Conservation (phyloP, 208 protist species). For the Tetramitus jugosus region DNA sequence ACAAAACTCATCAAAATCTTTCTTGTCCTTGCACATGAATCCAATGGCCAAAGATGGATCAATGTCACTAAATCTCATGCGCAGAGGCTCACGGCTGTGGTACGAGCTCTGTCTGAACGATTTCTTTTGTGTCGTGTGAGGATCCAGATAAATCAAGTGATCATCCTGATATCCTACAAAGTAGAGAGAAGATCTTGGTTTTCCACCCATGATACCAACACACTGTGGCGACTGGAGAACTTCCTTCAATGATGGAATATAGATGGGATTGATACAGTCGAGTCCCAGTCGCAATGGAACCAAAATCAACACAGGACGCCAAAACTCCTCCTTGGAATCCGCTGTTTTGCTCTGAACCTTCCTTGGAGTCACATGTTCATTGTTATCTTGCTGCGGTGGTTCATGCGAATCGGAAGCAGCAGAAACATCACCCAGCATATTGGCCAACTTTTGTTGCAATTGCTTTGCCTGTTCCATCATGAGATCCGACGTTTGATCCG, state of each 20-base stretch:
- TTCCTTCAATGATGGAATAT: slow-evolving; percentile 23
- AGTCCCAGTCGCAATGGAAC: slow-evolving; percentile 39
- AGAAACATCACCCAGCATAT: neutral
- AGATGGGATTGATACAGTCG: slow-evolving; percentile 31
- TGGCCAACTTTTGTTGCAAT: neutral
- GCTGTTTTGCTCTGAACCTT: too few relatives aligned
- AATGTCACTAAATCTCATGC: neutral
- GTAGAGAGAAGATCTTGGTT: slow-evolving; percentile 36
- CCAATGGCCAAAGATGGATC: slow-evolving; percentile 18
- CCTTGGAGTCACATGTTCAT: too few relatives aligned
- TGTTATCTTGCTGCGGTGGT: neutral
- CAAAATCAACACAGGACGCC: slow-evolving; percentile 37
- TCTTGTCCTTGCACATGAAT: neutral
- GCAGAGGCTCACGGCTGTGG: neutral
- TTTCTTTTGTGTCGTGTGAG: neutral
- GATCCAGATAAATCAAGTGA: slow-evolving; percentile 22
- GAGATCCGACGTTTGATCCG: neutral
- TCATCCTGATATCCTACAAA: slow-evolving; percentile 41
- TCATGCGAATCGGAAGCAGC: neutral
- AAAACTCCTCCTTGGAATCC: slow-evolving; percentile 2
- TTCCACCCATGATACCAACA: slow-evolving; percentile 40
- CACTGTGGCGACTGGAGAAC: slow-evolving; percentile 31
- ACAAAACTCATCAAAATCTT: slow-evolving; percentile 17
- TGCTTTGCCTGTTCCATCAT: neutral
- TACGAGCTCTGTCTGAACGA: neutral